These are phyloP conservation scores for Mycena latifolia DNA, from an alignment of 768 basidiomycete species.

Conservation along the genomic window DNA sequence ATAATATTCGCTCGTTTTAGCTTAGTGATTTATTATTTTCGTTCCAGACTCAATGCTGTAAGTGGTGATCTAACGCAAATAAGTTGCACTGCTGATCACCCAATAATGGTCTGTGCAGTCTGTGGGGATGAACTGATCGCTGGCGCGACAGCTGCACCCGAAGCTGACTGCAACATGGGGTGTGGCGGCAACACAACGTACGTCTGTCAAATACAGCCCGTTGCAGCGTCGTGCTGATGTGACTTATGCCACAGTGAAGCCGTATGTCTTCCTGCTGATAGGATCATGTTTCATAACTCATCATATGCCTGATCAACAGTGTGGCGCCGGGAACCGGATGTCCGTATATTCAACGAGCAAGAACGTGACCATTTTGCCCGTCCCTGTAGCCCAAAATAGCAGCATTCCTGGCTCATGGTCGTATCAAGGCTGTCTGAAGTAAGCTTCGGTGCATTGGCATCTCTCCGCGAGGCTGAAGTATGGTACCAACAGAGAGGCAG, in stretches of 20 bases:
- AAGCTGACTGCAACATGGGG: constrained; percentile 75
- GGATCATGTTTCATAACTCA: background rate
- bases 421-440: constrained; percentile 79
- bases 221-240: constrained; percentile 3
- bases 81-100: background rate
- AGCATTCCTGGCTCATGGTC: constrained; percentile 73
- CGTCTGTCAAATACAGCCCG: constrained; percentile 40
- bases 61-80: constrained; percentile 37
- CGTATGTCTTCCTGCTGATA: constrained; percentile 15
- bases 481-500: constrained; percentile 58
- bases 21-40: constrained; percentile 52
- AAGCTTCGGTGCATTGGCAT: constrained; percentile 36
- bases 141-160: constrained; percentile 66
- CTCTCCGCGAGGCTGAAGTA: background rate
- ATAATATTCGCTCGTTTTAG: background rate
- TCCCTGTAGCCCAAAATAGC: constrained; percentile 68
- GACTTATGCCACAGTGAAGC: constrained; percentile 61
- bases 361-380: constrained; percentile 65
- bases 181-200: constrained; percentile 83
- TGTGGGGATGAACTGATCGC: constrained; percentile 77
- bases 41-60: constrained; percentile 55
- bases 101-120: constrained; percentile 77
- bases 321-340: constrained; percentile 79
- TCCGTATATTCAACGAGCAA: constrained; percentile 75
- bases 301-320: constrained; percentile 42